phyloP scores from a whole-genome alignment of 2,329 filamentous ascomycete genomes.

The Ophiosphaerella narmari region DNA sequence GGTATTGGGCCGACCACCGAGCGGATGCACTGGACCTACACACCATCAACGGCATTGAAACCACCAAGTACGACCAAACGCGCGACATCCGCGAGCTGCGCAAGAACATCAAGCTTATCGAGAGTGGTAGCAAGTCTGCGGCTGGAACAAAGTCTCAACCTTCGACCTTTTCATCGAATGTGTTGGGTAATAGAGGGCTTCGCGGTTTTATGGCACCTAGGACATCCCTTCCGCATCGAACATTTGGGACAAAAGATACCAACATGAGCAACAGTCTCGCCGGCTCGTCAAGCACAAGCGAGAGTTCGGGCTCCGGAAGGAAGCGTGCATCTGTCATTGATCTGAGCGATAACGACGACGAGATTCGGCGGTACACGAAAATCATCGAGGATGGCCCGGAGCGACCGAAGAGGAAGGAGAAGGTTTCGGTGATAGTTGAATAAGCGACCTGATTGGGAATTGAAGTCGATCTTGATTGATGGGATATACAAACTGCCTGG shows the following conservation, averaged over 20 bases:
- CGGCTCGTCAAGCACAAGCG: background rate
- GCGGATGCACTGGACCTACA: slow-evolving; percentile 61
- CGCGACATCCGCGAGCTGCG: slow-evolving; percentile 55
- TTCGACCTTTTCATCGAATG: background rate
- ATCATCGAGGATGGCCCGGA: slow-evolving; percentile 4
- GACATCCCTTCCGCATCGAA: slow-evolving; percentile 5
- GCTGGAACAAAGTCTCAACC: background rate
- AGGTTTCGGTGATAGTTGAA: slow-evolving; percentile 24
- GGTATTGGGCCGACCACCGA: slow-evolving; percentile 63
- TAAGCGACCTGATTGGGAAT: background rate
- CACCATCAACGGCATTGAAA: slow-evolving; percentile 59
- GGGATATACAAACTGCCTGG: background rate
- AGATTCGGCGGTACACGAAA: slow-evolving; percentile 16
- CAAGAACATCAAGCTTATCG: slow-evolving; percentile 51
- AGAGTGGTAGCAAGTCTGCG: slow-evolving; percentile 29
- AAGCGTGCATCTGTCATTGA: slow-evolving; percentile 18
- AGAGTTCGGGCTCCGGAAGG: background rate
- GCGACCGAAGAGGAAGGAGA: slow-evolving; percentile 15
- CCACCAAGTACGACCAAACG: slow-evolving; percentile 52
- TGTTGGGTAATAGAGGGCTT: slow-evolving; percentile 3
- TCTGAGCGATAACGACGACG: slow-evolving; percentile 20
- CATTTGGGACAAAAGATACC: background rate
- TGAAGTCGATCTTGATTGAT: background rate
- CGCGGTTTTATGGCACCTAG: slow-evolving; percentile 27
- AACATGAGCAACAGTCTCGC: background rate